Evolutionary conservation across 2,329 filamentous ascomycete species (phyloP), one percentile per base, ranked within the genome.

Genomic region (Fusarium xyrophilum): DNA sequence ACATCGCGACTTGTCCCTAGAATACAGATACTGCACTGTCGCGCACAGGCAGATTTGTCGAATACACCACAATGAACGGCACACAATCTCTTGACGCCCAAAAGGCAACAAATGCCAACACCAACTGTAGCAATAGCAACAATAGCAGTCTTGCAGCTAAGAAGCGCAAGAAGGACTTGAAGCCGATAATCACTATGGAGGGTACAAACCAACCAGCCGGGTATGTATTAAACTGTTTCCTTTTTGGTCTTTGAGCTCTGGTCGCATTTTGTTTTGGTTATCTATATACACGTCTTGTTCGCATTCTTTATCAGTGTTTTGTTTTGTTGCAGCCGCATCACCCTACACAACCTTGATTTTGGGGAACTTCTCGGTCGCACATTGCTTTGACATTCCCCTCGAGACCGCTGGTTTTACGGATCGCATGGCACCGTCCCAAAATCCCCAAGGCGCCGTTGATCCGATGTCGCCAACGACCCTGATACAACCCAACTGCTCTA

Each of bases 161-260:
- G 84, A 93, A 93, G 84, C 86, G 89, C 76, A 89, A 90, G 83
- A 93, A 93, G 84, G 88, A 90, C 56, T 81, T 92, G 71, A 91
- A 92, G 81, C 91, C 91, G 74, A 92, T 93, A 76, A 90, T 93
- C 79, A 93, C 90, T 40, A 91, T 86, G 63, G 89, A 92, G 74
- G 83, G 80, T 82, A 78, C 79, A 48, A 59, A 53, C 14, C 69
- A 73, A 36, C 35, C 61, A n/a, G 51, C 64, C 51, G 80, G 76
- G 80, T 82, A 77, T 60, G 80, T 82, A 74, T 55, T 46, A 43
- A 30, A 43, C 11, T 19, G n/a, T 35, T 43, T 50, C 36, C 32
- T 62, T 52, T 32, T n/a, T 53, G 21, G 25, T 54, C 23, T 48
- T 28, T 63, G 28, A 62, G 42, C 27, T 54, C 23, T 47, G 25